Evolutionary conservation across 495 filamentous ascomycete genomes (phyloP).

Genomic region (Penicillium canariense): DNA sequence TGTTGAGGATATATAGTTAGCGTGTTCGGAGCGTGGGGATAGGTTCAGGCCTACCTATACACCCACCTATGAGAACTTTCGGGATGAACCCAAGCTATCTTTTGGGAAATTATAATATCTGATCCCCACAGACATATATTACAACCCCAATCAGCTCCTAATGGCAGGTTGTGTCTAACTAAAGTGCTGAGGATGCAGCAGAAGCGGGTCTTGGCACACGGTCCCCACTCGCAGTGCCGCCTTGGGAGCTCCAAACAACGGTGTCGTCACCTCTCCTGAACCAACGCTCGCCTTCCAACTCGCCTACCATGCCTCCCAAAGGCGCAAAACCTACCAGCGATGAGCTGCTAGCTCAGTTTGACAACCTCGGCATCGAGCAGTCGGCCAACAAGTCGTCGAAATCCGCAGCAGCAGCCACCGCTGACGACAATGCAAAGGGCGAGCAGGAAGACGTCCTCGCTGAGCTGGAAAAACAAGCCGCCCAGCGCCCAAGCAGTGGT

Average conservation of each 20-base stretch:
- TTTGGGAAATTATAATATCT: too few relatives aligned
- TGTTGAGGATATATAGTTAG: too few relatives aligned
- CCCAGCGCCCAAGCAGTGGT: constrained; percentile 63
- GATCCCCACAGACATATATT: too few relatives aligned
- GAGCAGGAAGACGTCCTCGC: constrained; percentile 69
- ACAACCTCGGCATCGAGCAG: constrained; percentile 59
- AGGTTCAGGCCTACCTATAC: too few relatives aligned
- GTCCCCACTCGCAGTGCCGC: constrained; percentile 19
- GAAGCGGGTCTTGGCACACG: constrained; percentile 27
- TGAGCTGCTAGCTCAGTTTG: constrained; percentile 80
- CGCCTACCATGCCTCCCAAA: constrained; percentile 43
- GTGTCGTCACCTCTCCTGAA: constrained; percentile 38
- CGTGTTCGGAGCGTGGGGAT: too few relatives aligned
- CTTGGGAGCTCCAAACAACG: constrained; percentile 26
- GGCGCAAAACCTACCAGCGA: constrained; percentile 65
- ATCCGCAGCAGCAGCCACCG: constrained; percentile 21
- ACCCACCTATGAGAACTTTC: too few relatives aligned
- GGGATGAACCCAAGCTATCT: too few relatives aligned
- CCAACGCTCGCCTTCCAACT: constrained; percentile 6
- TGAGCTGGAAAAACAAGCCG: constrained; percentile 77
- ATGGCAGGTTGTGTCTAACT: too few relatives aligned
- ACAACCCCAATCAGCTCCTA: too few relatives aligned
- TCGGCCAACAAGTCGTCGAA: constrained; percentile 39
- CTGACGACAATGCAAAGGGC: constrained; percentile 42
- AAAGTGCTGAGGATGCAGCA: background rate